Conservation (phyloP, 495 filamentous ascomycete species). For the Pyronema domesticum region DNA sequence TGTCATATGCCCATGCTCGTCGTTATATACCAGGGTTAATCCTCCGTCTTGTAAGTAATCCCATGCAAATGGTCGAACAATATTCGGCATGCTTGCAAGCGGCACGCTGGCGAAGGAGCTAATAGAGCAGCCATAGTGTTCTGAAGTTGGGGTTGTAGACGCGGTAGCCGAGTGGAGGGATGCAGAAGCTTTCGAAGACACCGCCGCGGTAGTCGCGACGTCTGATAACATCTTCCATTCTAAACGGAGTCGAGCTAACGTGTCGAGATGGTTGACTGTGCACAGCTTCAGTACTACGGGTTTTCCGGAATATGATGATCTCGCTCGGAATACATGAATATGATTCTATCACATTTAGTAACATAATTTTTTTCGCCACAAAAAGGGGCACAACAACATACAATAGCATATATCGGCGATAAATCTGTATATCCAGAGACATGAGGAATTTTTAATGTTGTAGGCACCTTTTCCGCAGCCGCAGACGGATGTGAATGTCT, state of each 20-base stretch:
- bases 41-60: constrained; percentile 24
- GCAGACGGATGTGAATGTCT: background rate
- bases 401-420: constrained; percentile 19
- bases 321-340: constrained; percentile 23
- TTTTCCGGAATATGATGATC: constrained; percentile 14
- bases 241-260: constrained; percentile 22
- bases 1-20: constrained; percentile 15
- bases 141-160: background rate
- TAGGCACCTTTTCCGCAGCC: background rate
- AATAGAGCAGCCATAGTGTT: background rate
- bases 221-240: constrained; percentile 25
- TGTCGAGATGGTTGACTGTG: constrained; percentile 23
- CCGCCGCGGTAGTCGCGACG: background rate
- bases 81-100: constrained; percentile 10
- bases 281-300: constrained; percentile 23
- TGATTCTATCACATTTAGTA: constrained; percentile 17
- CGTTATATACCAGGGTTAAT: constrained; percentile 19
- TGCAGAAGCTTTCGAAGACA: constrained; percentile 2
- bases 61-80: constrained; percentile 23
- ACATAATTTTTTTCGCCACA: background rate
- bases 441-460: constrained; percentile 10
- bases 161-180: background rate
- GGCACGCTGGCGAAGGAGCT: background rate
- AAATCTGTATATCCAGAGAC: constrained; percentile 21
- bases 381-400: constrained; percentile 12